Base-by-base conservation (phyloP, 148 eudicot species). In the Rheum nobile region DNA sequence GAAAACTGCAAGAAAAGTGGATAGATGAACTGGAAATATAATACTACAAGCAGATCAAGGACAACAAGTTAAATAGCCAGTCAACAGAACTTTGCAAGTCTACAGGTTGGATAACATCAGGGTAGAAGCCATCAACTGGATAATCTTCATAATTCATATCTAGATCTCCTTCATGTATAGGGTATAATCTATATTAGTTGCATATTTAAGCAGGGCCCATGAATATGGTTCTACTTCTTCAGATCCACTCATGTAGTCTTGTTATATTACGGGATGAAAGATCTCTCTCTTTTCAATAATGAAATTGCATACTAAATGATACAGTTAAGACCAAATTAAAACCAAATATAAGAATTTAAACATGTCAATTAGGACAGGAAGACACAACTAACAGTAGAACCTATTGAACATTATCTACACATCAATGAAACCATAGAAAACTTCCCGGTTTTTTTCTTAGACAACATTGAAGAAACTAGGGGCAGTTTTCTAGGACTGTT, bases 1-100 rank as follows among this genome's bases (percentile, higher is more conserved):
- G 98, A 81, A 94, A 94, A 52, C 98, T 94, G 85, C 76, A 84
- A 24, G 57, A 11, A 72, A 77, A 38, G 32, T 19, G 69, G 50
- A 34, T 43, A 63, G 19, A 31, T 72, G 17, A 54, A 29, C 34
- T 32, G 44, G 73, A 8, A 11, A 35, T 37, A 22, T 12, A 14
- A 73, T 8, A 43, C 61, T 24, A 10, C 8, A 41, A 44, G 34
- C 31, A 71, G 31, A 38, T 71, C n/a, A 71, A 41, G 48, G 73
- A n/a, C 37, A 28, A 61, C 67, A 3, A 11, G 29, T 29, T 29
- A 28, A 61, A 61, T 61, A 65, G 70, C 39, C 37, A 61, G 31
- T 31, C 39, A 65, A 65, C 39, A 16, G 21, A 31, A 26, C 4
- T 34, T 65, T 59, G 32, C 67, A 59, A 28, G 61, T 3, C 17